Base-by-base conservation (phyloP, 2,329 filamentous ascomycete species). In the Drechslerella coelobrocha region DNA sequence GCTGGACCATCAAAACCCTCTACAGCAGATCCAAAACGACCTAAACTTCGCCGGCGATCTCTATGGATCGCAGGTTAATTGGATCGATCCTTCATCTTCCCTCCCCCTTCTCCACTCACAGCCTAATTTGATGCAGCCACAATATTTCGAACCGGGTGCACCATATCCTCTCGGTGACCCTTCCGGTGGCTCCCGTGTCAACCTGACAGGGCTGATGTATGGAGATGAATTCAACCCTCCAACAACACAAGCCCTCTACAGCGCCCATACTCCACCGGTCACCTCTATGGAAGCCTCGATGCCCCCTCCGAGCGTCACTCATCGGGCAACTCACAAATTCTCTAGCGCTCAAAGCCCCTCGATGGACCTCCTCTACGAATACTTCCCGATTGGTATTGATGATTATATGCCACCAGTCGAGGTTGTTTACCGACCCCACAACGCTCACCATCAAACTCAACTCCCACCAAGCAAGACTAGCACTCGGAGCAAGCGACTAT, bases 301-400 rank as follows among this genome's bases (percentile, higher is more conserved):
- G 65, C 51, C 65, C 7, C 65, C 61, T 12, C 61, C 61, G 14
- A 69, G 19, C 27, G 26, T 62, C 52, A 39, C 65, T 19, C 65
- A 57, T 17, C 31, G 51, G 45, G 19, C 65, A 10, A 27, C 26
- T 24, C 37, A 29, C 10, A 61, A 53, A 41, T 23, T 47, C n/a
- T 39, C 29, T 19, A 68, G 34, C n/a, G 60, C 54, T 14, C 41
- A 57, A 41, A 69, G 65, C 26, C 65, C 65, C 4, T 69, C 65
- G 14, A 69, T 69, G 65, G 65, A 69, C 21, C 65, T 69, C 19
- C 65, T 69, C 12, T 69, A 69, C 52, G 65, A 69, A 59, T 69
- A 69, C 26, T 69, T 69, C 37, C 65, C 65, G 3, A 69, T 69
- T 29, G 65, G 65, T 21, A 17, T 69, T 31, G 65, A 69, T 7